Evolutionary conservation across 192 early-diverging fungal species (phyloP).

Genomic region (Umbelopsis sp.): DNA sequence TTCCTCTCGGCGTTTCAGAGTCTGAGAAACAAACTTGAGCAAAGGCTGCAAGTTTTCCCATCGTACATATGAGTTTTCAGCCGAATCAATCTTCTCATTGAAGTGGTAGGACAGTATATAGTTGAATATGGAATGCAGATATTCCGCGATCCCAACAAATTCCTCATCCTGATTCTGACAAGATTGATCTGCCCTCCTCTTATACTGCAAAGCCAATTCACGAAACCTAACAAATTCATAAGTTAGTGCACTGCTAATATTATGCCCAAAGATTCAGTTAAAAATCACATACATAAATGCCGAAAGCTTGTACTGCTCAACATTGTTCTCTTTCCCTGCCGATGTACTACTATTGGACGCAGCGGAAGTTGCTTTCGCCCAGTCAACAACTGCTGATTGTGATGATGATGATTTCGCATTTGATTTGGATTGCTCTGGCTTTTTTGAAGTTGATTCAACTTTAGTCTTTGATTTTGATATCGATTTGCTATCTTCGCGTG

Average conservation of each 20-base stretch:
- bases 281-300: conserved; percentile 1
- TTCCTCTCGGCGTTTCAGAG: conserved; percentile 4
- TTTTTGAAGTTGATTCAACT: neutral
- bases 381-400: neutral
- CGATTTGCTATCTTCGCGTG: neutral
- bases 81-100: conserved; percentile 12
- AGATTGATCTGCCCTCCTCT: conserved; percentile 4
- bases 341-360: neutral
- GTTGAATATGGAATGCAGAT: conserved; percentile 13
- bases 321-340: neutral
- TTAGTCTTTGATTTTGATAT: neutral
- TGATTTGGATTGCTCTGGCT: neutral
- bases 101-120: conserved; percentile 17
- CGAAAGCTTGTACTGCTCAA: conserved; percentile 1
- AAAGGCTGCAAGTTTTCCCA: conserved; percentile 15
- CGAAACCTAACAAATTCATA: neutral
- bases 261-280: neutral
- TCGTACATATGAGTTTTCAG: conserved; percentile 15
- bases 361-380: neutral
- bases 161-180: conserved; percentile 15
- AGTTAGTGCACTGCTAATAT: neutral
- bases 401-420: neutral
- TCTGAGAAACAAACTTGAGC: conserved; percentile 13
- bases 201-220: conserved; percentile 2
- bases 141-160: conserved; percentile 6